These are phyloP conservation scores for Bruguiera gymnorhiza DNA, from an alignment of 345 rosid genomes.

Conservation along the genomic window DNA sequence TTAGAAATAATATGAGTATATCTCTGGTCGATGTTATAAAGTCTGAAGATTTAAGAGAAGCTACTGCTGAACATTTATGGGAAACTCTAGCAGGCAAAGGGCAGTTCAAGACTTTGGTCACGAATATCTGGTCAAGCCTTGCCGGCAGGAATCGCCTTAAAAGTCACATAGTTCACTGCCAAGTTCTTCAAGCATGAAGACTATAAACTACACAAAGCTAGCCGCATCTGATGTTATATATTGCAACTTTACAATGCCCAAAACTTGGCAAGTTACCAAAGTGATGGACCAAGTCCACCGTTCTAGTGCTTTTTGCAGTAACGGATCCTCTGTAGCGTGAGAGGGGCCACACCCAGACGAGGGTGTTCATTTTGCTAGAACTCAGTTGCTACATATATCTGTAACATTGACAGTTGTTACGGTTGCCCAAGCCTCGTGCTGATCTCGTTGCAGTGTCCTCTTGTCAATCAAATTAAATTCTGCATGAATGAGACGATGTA, in stretches of 20 bases:
- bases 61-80: slow-evolving; percentile 59
- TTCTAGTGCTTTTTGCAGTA: too few relatives aligned
- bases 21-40: slow-evolving; percentile 57
- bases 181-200: slow-evolving; percentile 61
- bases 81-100: slow-evolving; percentile 63
- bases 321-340: neutral
- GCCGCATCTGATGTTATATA: neutral
- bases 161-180: slow-evolving; percentile 74
- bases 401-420: slow-evolving; percentile 25
- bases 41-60: slow-evolving; percentile 38
- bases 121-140: slow-evolving; percentile 62
- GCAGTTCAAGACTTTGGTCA: slow-evolving; percentile 61
- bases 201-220: neutral
- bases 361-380: slow-evolving; percentile 22
- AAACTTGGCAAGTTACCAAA: neutral
- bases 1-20: slow-evolving; percentile 71
- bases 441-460: neutral
- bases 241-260: neutral
- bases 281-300: neutral
- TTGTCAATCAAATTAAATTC: neutral
- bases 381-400: slow-evolving; percentile 14
- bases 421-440: slow-evolving; percentile 6
- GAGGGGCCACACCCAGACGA: slow-evolving; percentile 1
- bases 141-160: slow-evolving; percentile 66
- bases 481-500: slow-evolving; percentile 6